Evolutionary conservation across 495 filamentous ascomycete genomes (phyloP).

Genomic region (Neurospora sp.): DNA sequence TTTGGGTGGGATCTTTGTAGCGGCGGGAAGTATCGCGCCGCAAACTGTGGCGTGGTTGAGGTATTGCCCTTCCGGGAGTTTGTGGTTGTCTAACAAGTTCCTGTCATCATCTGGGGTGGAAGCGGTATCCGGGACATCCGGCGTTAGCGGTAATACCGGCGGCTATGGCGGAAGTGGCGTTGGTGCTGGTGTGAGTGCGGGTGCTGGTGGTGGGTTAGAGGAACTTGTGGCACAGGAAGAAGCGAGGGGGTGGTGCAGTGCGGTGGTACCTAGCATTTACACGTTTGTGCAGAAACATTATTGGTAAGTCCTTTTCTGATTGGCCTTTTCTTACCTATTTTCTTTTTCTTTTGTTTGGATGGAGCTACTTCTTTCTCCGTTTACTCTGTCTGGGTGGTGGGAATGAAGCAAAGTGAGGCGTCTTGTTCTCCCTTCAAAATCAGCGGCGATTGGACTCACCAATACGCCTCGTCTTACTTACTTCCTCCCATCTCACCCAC

Average conservation of each 20-base stretch:
- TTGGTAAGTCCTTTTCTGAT: constrained; percentile 50
- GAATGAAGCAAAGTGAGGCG: neutral
- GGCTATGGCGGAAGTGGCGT: neutral
- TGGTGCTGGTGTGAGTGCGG: neutral
- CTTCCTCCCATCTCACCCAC: neutral
- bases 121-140: constrained; percentile 7
- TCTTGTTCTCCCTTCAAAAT: neutral
- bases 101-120: neutral
- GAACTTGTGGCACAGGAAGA: constrained; percentile 1
- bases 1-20: constrained; percentile 60
- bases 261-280: constrained; percentile 72
- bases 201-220: neutral
- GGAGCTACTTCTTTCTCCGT: neutral
- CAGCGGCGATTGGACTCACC: neutral
- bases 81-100: neutral
- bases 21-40: constrained; percentile 54
- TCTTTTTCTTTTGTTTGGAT: neutral
- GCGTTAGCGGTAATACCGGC: neutral
- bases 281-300: constrained; percentile 80
- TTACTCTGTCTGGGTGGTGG: neutral
- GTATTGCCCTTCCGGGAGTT: constrained; percentile 44
- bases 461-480: neutral
- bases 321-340: neutral
- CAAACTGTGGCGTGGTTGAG: constrained; percentile 65
- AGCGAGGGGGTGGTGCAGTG: constrained; percentile 63